Evolutionary conservation across 495 filamentous ascomycete genomes (phyloP).

Genomic region (Aspergillus hancockii): DNA sequence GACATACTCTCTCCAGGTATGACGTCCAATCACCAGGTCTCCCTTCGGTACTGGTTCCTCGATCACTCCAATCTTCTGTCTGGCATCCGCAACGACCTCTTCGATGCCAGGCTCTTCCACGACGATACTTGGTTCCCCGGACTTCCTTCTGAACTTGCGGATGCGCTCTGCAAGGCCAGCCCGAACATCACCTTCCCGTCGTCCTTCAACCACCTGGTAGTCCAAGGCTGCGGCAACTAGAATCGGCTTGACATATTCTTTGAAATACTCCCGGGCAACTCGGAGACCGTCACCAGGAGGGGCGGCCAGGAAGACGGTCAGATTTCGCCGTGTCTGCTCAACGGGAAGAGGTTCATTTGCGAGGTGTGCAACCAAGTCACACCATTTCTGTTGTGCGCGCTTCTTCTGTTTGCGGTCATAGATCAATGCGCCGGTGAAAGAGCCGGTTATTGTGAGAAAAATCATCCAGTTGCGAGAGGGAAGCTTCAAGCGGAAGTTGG

Average conservation of each 20-base stretch:
- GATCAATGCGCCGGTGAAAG: conserved; percentile 73
- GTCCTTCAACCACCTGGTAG: conserved; percentile 91
- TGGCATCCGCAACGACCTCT: conserved; percentile 55
- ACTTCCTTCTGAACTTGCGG: conserved; percentile 61
- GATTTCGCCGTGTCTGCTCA: conserved; percentile 73
- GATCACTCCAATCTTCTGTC: conserved; percentile 59
- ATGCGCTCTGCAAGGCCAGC: conserved; percentile 80
- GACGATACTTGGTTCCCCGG: conserved; percentile 50
- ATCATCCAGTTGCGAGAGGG: conserved; percentile 98
- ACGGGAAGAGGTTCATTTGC: conserved; percentile 71
- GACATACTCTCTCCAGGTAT: conserved; percentile 98
- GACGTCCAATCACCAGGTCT: conserved; percentile 85
- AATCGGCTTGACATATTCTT: conserved; percentile 92
- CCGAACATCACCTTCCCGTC: conserved; percentile 84
- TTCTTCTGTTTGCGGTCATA: conserved; percentile 92
- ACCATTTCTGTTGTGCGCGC: conserved; percentile 81
- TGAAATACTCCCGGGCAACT: conserved; percentile 85
- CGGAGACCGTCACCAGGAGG: conserved; percentile 85
- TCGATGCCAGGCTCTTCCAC: conserved; percentile 45
- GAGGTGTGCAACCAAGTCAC: conserved; percentile 81
- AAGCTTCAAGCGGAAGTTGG: conserved; percentile 76
- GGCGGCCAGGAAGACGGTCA: conserved; percentile 82
- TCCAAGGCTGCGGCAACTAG: conserved; percentile 87
- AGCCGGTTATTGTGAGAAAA: conserved; percentile 77
- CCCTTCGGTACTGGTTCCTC: conserved; percentile 74